A percentile compares a stretch with the other conserved stretches of the same genome.
Evolutionary conservation across 106 monocot species (phyloP).

Genomic region (Dioscorea dumetorum): DNA sequence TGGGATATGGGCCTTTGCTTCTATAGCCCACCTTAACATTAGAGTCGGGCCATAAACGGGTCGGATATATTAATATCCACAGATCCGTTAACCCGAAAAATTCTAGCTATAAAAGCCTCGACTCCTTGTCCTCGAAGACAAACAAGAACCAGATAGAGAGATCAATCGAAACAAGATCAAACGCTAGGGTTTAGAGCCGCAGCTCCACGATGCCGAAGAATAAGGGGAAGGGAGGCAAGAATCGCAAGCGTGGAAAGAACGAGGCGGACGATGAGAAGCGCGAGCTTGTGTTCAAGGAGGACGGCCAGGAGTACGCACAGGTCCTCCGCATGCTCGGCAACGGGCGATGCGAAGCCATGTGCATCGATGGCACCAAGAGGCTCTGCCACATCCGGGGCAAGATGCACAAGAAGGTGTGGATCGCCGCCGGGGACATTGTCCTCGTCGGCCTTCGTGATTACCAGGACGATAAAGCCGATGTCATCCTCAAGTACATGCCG

Average conservation of each 20-base stretch:
- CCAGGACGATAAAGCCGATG: slow-evolving; percentile 75
- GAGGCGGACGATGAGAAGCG: slow-evolving; percentile 79
- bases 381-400: slow-evolving; percentile 69
- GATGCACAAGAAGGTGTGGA: slow-evolving; percentile 85
- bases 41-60: no score
- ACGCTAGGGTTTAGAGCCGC: no score
- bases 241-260: slow-evolving; percentile 73
- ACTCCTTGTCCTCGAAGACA: no score
- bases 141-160: no score
- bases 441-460: slow-evolving; percentile 67
- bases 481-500: slow-evolving; percentile 76
- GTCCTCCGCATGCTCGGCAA: slow-evolving; percentile 72
- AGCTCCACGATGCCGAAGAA: slow-evolving; percentile 54
- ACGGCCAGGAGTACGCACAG: slow-evolving; percentile 76
- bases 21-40: no score
- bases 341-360: slow-evolving; percentile 63
- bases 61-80: no score
- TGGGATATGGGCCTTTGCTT: no score
- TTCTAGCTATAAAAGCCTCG: no score
- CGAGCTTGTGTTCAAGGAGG: slow-evolving; percentile 76
- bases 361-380: slow-evolving; percentile 63
- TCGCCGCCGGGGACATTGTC: slow-evolving; percentile 65
- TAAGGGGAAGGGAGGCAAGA: slow-evolving; percentile 79
- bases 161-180: no score
- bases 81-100: no score